These are phyloP conservation scores for Colletotrichum chrysophilum DNA, from an alignment of 2,329 filamentous ascomycete species.

Conservation along the genomic window DNA sequence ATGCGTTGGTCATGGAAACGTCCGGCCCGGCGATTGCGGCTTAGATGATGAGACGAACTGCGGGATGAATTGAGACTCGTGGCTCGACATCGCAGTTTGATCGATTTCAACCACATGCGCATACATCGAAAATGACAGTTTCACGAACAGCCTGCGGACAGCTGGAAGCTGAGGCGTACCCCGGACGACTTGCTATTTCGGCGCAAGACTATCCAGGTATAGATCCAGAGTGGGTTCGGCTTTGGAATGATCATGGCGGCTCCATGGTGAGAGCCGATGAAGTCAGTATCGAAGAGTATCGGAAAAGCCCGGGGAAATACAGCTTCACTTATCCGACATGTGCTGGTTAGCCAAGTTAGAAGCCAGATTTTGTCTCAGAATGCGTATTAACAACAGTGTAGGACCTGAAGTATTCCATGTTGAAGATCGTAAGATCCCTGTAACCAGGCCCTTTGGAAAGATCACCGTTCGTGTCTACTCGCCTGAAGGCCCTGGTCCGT, in stretches of 20 bases:
- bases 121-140: neutral
- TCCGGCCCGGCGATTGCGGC: neutral
- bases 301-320: conserved; percentile 28
- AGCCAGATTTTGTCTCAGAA: no score
- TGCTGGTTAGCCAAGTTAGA: conserved; percentile 7
- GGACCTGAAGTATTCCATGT: conserved; percentile 10
- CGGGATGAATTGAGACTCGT: neutral
- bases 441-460: conserved; percentile 26
- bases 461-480: conserved; percentile 30
- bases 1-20: neutral
- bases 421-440: conserved; percentile 25
- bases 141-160: neutral
- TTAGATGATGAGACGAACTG: neutral
- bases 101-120: neutral
- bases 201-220: conserved; percentile 23
- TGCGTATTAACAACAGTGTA: fast-evolving
- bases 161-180: neutral
- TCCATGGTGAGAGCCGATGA: conserved; percentile 30
- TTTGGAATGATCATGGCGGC: conserved; percentile 33
- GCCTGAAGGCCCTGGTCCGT: conserved; percentile 29
- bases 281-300: conserved; percentile 31
- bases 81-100: neutral
- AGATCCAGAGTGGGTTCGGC: conserved; percentile 30
- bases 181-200: neutral
- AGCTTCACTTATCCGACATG: conserved; percentile 34